These are phyloP conservation scores for Teunomyces pallodes DNA, from an alignment of 805 yeast genomes.

Conservation along the genomic window DNA sequence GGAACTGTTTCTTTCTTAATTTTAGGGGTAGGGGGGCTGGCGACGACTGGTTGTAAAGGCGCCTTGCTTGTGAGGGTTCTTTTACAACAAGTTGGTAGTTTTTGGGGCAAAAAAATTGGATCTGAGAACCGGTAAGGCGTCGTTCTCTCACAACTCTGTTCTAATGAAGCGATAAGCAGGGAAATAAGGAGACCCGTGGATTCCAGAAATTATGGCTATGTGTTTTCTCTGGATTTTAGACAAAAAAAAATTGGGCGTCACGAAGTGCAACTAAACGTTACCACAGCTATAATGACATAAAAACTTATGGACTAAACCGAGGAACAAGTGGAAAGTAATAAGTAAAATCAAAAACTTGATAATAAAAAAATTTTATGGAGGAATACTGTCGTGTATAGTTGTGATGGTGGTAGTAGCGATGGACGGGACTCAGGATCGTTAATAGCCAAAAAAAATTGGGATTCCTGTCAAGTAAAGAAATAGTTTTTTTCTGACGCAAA, in stretches of 20 bases:
- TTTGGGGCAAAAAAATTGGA: no score
- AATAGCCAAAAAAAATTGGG: not conserved
- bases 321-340: slow-evolving; percentile 1
- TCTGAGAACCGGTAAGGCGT: no score
- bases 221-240: not conserved
- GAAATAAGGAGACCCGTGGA: not conserved
- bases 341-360: not conserved
- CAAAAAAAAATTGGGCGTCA: not conserved
- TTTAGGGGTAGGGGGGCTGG: not conserved
- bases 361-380: not conserved
- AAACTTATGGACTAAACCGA: not conserved
- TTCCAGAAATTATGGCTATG: not conserved
- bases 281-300: slow-evolving; percentile 2
- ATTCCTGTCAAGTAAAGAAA: not conserved
- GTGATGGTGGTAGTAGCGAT: no score
- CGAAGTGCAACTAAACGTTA: slow-evolving; percentile 2
- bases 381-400: no score
- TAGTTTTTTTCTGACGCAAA: not conserved
- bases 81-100: not conserved
- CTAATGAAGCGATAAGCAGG: no score
- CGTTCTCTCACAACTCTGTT: no score
- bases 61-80: no score
- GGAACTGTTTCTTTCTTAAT: not conserved
- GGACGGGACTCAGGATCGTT: no score
- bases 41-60: not conserved